Conservation (phyloP, 768 basidiomycete species). For the Russula compacta region DNA sequence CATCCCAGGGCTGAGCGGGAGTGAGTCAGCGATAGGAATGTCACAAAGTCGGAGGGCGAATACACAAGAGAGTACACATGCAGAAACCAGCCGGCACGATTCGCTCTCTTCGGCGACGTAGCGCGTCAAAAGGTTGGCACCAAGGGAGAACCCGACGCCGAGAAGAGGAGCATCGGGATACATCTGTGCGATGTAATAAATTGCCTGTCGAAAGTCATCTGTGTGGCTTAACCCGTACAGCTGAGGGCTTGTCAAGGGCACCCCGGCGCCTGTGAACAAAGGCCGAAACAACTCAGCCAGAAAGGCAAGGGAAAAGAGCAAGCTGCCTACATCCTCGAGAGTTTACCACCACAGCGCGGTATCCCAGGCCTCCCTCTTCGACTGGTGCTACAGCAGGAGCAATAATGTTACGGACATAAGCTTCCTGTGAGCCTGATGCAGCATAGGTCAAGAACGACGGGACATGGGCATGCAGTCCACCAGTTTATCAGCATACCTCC, state of each 20-base stretch:
- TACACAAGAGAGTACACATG: constrained; percentile 66
- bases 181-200: constrained; percentile 59
- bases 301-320: background rate
- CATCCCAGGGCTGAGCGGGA: constrained; percentile 38
- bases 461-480: background rate
- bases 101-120: constrained; percentile 81
- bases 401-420: constrained; percentile 79
- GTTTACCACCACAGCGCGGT: constrained; percentile 84
- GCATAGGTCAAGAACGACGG: constrained; percentile 6
- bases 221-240: constrained; percentile 86
- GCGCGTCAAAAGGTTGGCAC: constrained; percentile 81
- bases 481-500: constrained; percentile 30
- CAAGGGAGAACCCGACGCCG: constrained; percentile 88
- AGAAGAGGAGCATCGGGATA: constrained; percentile 79
- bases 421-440: constrained; percentile 68
- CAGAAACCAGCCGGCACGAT: constrained; percentile 52
- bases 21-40: constrained; percentile 5
- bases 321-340: constrained; percentile 75
- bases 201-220: constrained; percentile 75
- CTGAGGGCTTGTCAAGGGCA: constrained; percentile 29
- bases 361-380: constrained; percentile 76
- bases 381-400: constrained; percentile 62
- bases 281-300: constrained; percentile 28
- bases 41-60: constrained; percentile 14
- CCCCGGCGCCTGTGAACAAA: background rate